Evolutionary conservation across 441 rosid genomes (phyloP), one percentile per base, ranked within the genome.

Genomic region (Brassica balearica): DNA sequence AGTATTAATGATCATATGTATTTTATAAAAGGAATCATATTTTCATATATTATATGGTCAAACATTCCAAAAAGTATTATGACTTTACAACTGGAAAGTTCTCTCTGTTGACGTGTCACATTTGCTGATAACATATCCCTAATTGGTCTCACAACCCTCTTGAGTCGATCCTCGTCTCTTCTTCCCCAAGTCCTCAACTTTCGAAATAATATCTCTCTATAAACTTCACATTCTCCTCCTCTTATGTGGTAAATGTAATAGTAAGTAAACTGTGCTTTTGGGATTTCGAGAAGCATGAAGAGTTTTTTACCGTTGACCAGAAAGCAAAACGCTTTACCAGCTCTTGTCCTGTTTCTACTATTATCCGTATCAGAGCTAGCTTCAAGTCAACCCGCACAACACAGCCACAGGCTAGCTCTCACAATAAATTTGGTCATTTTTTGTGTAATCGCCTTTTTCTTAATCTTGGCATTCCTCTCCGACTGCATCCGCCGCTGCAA

Each of bases 391-490:
- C 41, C 41, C 41, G 34, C 34, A 29, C 34, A 29, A 29, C 34
- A 29, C 34, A 29, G 34, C 34, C 34, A 29, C 34, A 29, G 41
- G 41, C 41, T 34, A 34, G 8, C 41, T 34, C 8, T 34, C 41
- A 34, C 41, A 6, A 34, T 34, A 7, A 1, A 34, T 34, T 6
- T 34, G 41, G 41, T 34, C 8, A 29, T 29, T 29, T 93, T 27
- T 85, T 89, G 9, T 23, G 34, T 95, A 1, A 71, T 95, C 64
- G 76, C 86, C 1, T 84, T 78, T 2, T 85, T 29, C 34, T 29
- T 29, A 29, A 29, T 93, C 66, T 93, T 95, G 82, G 97, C 86
- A 3, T 86, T 92, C 84, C 81, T 93, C 87, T 82, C 95, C 43
- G 79, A 93, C 73, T 91, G 91, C 82, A 72, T 93, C 65, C 94